Evolutionary conservation across 148 eudicot species (phyloP).

Genomic region (Salicornia ramosissima): DNA sequence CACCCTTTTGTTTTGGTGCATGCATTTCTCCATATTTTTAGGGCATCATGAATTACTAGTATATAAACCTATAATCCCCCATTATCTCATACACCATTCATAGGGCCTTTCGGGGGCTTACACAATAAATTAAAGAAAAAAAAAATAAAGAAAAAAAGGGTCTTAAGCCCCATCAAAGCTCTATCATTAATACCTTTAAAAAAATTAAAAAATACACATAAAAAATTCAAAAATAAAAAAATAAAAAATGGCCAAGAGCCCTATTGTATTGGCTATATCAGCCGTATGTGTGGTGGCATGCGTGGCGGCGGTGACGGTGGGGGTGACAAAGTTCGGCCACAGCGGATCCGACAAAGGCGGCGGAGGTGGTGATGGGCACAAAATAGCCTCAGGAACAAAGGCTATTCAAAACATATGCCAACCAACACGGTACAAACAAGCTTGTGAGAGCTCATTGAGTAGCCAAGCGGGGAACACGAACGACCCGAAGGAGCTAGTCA

Average conservation of each 20-base stretch:
- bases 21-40: not conserved
- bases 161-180: not conserved
- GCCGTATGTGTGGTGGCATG: constrained; percentile 29
- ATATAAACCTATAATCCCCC: not conserved
- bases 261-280: constrained; percentile 14
- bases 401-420: constrained; percentile 46
- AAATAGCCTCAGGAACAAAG: constrained; percentile 28
- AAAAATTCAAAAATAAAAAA: not conserved
- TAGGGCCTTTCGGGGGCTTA: constrained; percentile 13
- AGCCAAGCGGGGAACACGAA: constrained; percentile 27
- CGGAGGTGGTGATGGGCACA: not conserved
- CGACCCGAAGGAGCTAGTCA: constrained; percentile 42
- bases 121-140: not conserved
- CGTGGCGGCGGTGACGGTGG: constrained; percentile 24
- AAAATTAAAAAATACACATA: not conserved
- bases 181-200: not conserved
- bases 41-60: not conserved
- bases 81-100: not conserved
- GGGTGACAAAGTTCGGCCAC: constrained; percentile 18
- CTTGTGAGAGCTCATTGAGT: constrained; percentile 34
- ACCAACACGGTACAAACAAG: constrained; percentile 40
- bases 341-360: not conserved
- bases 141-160: not conserved
- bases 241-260: constrained; percentile 19
- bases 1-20: not conserved